phyloP scores from a whole-genome alignment of 768 basidiomycete species.

The Russula dissimulans region DNA sequence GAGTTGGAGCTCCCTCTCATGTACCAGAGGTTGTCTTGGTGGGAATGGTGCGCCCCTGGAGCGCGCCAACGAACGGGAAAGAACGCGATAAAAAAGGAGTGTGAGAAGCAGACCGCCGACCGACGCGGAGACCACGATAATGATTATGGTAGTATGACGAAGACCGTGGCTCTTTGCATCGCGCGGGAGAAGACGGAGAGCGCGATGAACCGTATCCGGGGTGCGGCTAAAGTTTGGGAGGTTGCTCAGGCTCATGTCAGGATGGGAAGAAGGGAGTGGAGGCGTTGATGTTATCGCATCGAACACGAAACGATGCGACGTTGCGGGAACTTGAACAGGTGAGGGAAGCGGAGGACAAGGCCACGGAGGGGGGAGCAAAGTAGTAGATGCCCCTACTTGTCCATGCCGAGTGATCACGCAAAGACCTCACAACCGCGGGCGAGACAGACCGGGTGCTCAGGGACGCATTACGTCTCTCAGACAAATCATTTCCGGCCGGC shows the following conservation, averaged over 20 bases:
- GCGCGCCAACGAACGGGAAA: slow-evolving; percentile 29
- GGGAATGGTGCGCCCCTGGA: slow-evolving; percentile 42
- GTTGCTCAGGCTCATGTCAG: neutral
- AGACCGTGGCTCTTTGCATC: neutral
- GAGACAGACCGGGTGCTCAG: too few relatives aligned
- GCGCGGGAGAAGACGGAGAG: slow-evolving; percentile 6
- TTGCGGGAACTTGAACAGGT: too few relatives aligned
- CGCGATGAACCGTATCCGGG: neutral
- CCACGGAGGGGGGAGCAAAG: too few relatives aligned
- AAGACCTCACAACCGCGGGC: too few relatives aligned
- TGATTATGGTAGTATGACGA: slow-evolving; percentile 35
- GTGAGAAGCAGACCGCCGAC: slow-evolving; percentile 34
- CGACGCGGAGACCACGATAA: slow-evolving; percentile 38
- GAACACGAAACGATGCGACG: neutral
- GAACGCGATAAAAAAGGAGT: slow-evolving; percentile 31
- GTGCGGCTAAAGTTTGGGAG: neutral
- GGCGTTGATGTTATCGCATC: neutral
- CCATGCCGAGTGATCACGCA: too few relatives aligned
- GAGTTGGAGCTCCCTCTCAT: slow-evolving; percentile 45
- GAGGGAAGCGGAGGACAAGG: too few relatives aligned
- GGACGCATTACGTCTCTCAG: too few relatives aligned
- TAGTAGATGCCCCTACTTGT: too few relatives aligned
- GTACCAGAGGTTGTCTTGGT: slow-evolving; percentile 56
- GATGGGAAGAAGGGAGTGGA: neutral
- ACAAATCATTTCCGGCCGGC: too few relatives aligned